Conservation (phyloP, 768 basidiomycete genomes). For the Gloeophyllum trabeum region DNA sequence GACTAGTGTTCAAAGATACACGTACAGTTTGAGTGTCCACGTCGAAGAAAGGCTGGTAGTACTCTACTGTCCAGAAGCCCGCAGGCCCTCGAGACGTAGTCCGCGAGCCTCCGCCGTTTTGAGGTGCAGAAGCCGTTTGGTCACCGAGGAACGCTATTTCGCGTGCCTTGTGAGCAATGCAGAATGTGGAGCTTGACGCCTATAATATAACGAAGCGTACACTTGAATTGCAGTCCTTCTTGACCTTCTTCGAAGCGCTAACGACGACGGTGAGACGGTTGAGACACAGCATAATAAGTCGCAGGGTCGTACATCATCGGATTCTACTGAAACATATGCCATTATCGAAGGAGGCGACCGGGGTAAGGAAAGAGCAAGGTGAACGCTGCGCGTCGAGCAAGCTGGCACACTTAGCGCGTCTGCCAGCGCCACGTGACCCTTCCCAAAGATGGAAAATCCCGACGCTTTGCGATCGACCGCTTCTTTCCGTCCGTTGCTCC, state of each 20-base stretch:
- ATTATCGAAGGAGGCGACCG: slow-evolving; percentile 14
- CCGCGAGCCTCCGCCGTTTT: not conserved
- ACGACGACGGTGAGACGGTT: not conserved
- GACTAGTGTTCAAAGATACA: slow-evolving; percentile 2
- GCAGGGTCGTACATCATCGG: slow-evolving; percentile 47
- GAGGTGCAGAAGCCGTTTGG: too few relatives aligned
- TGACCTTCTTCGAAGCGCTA: slow-evolving; percentile 56
- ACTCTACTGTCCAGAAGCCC: slow-evolving; percentile 74
- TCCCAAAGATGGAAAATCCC: too few relatives aligned
- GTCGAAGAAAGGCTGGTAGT: slow-evolving; percentile 84
- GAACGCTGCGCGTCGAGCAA: too few relatives aligned
- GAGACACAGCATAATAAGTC: slow-evolving; percentile 9
- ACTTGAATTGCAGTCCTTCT: slow-evolving; percentile 45
- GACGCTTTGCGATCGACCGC: too few relatives aligned
- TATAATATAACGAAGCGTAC: not conserved
- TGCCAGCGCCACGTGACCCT: too few relatives aligned
- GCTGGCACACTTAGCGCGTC: too few relatives aligned
- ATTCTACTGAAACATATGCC: slow-evolving; percentile 66
- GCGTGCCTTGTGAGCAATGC: not conserved
- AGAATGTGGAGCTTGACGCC: not conserved
- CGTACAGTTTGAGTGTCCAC: slow-evolving; percentile 69
- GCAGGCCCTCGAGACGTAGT: slow-evolving; percentile 25
- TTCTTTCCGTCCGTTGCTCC: too few relatives aligned
- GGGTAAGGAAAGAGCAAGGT: not conserved
- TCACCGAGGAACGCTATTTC: not conserved